Percentiles rank a stretch among this genome's conserved stretches.
Evolutionary conservation across 371 early-diverging fungal genomes (phyloP).

Genomic region (Zopfochytrium polystomum): DNA sequence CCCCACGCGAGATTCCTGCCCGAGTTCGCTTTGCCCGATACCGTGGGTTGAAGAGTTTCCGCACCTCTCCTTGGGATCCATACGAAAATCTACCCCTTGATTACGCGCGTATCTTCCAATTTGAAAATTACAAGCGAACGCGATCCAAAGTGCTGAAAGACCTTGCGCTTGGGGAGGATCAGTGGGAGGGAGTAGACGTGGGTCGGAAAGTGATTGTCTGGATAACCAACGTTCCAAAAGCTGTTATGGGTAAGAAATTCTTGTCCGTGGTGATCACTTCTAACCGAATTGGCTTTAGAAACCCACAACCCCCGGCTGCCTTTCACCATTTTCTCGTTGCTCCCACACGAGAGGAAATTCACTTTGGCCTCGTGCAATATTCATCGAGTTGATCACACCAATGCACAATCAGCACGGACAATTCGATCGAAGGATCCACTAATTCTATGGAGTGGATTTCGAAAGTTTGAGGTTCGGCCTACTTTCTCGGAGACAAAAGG

Average conservation of each 20-base stretch:
- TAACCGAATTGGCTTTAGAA: constrained; percentile 31
- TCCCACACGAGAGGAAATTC: constrained; percentile 92
- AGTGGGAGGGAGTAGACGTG: constrained; percentile 42
- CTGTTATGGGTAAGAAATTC: constrained; percentile 50
- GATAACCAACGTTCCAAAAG: constrained; percentile 67
- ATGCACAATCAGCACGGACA: constrained; percentile 22
- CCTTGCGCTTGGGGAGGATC: constrained; percentile 4
- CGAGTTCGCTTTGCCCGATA: constrained; percentile 84
- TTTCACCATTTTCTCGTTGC: constrained; percentile 75
- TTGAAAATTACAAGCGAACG: constrained; percentile 79
- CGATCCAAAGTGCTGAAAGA: constrained; percentile 64
- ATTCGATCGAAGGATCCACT: constrained; percentile 70
- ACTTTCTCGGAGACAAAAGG: constrained; percentile 81
- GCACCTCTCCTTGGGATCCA: constrained; percentile 95
- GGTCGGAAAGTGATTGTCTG: constrained; percentile 67
- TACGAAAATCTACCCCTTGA: constrained; percentile 95
- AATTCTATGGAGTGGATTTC: constrained; percentile 82
- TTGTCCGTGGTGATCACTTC: not conserved
- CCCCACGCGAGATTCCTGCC: constrained; percentile 80
- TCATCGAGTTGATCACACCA: constrained; percentile 31
- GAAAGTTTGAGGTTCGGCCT: constrained; percentile 77
- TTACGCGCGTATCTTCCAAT: constrained; percentile 92
- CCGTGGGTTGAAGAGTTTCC: constrained; percentile 89
- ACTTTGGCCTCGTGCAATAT: constrained; percentile 79
- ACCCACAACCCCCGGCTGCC: constrained; percentile 56